Evolutionary conservation across 192 early-diverging fungal genomes (phyloP), one percentile per base, ranked within the genome.

Genomic region (Coemansia umbellata): DNA sequence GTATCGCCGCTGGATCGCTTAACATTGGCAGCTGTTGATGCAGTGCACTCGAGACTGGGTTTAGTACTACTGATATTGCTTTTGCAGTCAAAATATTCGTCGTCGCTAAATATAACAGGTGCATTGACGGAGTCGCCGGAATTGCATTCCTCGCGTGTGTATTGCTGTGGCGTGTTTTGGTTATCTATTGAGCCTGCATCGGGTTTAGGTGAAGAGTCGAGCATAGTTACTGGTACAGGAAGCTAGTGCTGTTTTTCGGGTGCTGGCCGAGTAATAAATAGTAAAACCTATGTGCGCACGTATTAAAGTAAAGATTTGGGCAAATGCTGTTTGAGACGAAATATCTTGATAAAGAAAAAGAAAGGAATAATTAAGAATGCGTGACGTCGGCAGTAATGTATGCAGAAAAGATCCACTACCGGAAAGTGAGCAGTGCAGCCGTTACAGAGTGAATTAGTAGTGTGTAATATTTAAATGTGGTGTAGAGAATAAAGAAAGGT

Each of bases 41-140:
- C 18, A 19, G 24, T 36, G 36, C 35, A 24, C 4, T 68, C 72
- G 4, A 60, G 22, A 44, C 72, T 75, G 28, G 48, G 54, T 27
- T 60, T 68, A 4, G 55, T 40, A 48, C 65, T 60, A 53, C 57
- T 60, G 6, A 23, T 15, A 19, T 53, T 42, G 36, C 65, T 68
- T 39, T 50, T 52, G 48, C 63, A 68, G 55, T 74, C 72, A 31
- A 55, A 63, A 18, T 60, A 74, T 37, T 68, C 65, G 52, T 74
- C 72, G 19, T 74, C 60, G 49, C 72, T 68, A 17, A 31, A 40
- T 4, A 43, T 26, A 3, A 26, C 24, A 1, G 42, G 28, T n/a
- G n/a, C n/a, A n/a, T n/a, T n/a, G n/a, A n/a, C n/a, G n/a, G n/a
- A n/a, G n/a, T n/a, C n/a, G n/a, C n/a, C n/a, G n/a, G n/a, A n/a